phyloP scores from a whole-genome alignment of 352 stramenopile species.

The Thalassiosira allenii region DNA sequence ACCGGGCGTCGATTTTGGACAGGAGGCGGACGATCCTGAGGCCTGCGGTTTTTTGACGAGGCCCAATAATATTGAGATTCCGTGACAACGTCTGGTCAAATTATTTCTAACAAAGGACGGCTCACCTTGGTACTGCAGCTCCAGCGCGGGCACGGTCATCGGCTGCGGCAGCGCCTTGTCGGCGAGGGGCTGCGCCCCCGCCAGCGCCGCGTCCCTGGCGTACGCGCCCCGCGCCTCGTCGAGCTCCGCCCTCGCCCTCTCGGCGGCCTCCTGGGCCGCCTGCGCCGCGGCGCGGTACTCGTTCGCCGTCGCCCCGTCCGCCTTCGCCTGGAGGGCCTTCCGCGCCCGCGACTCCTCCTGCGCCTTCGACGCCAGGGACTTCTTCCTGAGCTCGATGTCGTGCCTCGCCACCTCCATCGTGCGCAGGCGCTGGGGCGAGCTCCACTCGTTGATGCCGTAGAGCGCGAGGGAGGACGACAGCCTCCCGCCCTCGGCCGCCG shows the following conservation, averaged over 20 bases:
- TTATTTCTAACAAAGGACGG: no score
- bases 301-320: conserved; percentile 34
- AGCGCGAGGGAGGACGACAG: conserved; percentile 42
- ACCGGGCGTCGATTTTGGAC: conserved; percentile 89
- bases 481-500: conserved; percentile 43
- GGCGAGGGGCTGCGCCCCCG: no score
- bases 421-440: conserved; percentile 58
- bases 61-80: no score
- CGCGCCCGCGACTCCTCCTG: conserved; percentile 54
- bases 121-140: conserved; percentile 95
- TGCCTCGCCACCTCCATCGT: conserved; percentile 64
- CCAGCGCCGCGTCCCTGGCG: no score
- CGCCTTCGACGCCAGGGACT: conserved; percentile 63
- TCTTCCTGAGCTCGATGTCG: conserved; percentile 76
- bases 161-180: conserved; percentile 15
- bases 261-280: conserved; percentile 22
- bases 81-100: no score
- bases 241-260: conserved; percentile 50
- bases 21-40: conserved; percentile 92
- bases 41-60: no score
- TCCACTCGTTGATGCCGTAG: conserved; percentile 76
- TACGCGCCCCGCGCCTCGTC: conserved; percentile 51
- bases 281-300: conserved; percentile 19
- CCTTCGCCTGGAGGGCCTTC: conserved; percentile 47
- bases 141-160: conserved; percentile 89